These are phyloP conservation scores for Globisporangium radiosum DNA, from an alignment of 352 stramenopile genomes.

Conservation along the genomic window DNA sequence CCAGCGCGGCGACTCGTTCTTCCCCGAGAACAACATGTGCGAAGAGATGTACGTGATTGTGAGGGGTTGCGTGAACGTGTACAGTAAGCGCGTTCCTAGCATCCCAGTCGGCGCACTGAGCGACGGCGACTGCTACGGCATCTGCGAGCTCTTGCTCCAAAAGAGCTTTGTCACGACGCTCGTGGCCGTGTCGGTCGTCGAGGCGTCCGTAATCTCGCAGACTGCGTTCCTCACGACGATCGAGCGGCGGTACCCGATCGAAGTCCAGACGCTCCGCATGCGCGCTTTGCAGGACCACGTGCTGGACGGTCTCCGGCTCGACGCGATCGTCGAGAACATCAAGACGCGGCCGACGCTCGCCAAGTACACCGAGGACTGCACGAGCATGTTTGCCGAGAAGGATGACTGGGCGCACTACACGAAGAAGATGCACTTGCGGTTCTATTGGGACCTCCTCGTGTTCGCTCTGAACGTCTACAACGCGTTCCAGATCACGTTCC, in stretches of 20 bases:
- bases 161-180: conserved; percentile 45
- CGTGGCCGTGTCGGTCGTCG: conserved; percentile 43
- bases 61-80: conserved; percentile 52
- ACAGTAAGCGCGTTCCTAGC: conserved; percentile 23
- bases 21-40: conserved; percentile 51
- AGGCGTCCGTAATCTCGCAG: conserved; percentile 47
- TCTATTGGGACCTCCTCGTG: conserved; percentile 60
- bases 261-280: conserved; percentile 29
- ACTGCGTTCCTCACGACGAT: conserved; percentile 37
- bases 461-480: conserved; percentile 57
- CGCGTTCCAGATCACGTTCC: conserved; percentile 62
- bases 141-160: conserved; percentile 55
- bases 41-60: conserved; percentile 71
- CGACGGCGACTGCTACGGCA: conserved; percentile 53
- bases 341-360: conserved; percentile 25
- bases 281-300: conserved; percentile 42
- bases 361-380: conserved; percentile 48
- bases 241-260: conserved; percentile 35
- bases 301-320: conserved; percentile 34
- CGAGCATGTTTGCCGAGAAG: conserved; percentile 53
- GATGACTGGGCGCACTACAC: conserved; percentile 38
- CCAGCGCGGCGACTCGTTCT: conserved; percentile 57
- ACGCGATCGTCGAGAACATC: conserved; percentile 50
- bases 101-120: conserved; percentile 48
- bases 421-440: conserved; percentile 42